Evolutionary conservation across 331 rosid genomes (phyloP).

Genomic region (Malus hybrid): DNA sequence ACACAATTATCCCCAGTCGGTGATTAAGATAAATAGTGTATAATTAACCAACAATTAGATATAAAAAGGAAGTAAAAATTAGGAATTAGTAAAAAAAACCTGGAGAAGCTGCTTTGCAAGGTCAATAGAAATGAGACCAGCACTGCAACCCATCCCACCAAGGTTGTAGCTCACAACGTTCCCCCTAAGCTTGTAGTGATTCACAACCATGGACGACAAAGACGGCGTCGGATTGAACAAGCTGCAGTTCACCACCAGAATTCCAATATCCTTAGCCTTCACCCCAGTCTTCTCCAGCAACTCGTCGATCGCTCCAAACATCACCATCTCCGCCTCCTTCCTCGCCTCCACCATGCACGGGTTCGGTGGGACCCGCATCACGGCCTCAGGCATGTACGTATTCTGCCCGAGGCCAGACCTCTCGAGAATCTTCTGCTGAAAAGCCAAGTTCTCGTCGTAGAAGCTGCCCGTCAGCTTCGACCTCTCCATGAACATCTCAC

Average conservation of each 20-base stretch:
- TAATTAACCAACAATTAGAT: not conserved
- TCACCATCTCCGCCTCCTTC: conserved; percentile 80
- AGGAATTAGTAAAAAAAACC: conserved; percentile 22
- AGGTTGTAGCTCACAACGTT: conserved; percentile 73
- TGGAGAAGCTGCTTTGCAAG: conserved; percentile 89
- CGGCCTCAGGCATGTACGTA: conserved; percentile 65
- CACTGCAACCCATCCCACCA: conserved; percentile 98
- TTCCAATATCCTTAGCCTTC: conserved; percentile 86
- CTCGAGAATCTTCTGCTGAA: conserved; percentile 74
- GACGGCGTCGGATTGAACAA: conserved; percentile 95
- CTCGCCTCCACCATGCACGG: conserved; percentile 80
- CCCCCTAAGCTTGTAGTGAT: conserved; percentile 78
- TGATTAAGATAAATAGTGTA: not conserved
- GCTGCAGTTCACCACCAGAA: conserved; percentile 83
- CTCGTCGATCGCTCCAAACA: conserved; percentile 89
- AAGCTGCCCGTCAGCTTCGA: conserved; percentile 39
- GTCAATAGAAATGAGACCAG: conserved; percentile 86
- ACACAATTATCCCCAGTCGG: not conserved
- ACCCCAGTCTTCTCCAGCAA: conserved; percentile 60
- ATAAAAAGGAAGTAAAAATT: not conserved
- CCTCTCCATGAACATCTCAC: conserved; percentile 51
- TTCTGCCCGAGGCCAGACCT: conserved; percentile 77
- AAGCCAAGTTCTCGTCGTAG: conserved; percentile 49
- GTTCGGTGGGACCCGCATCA: conserved; percentile 61
- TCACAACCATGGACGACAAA: conserved; percentile 84